Percentiles rank a stretch among this genome's conserved stretches.
These are phyloP conservation scores for Coemansia sp. DNA, from an alignment of 192 early-diverging fungal genomes.

Conservation along the genomic window DNA sequence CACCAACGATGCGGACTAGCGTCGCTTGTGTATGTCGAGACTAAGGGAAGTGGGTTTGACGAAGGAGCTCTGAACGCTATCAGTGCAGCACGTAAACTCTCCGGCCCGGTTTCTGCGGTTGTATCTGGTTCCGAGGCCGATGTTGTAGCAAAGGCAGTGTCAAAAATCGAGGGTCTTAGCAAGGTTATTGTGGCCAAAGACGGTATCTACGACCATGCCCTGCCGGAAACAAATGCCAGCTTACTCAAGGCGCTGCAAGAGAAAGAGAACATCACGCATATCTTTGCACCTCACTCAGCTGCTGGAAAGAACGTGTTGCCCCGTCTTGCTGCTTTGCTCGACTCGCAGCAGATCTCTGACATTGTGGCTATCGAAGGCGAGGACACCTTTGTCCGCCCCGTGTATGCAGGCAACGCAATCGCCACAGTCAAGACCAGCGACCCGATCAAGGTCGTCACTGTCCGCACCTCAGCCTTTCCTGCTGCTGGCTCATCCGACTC, in stretches of 20 bases:
- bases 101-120: conserved; percentile 83
- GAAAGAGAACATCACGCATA: conserved; percentile 81
- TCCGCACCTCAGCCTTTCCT: conserved; percentile 90
- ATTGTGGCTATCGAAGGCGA: conserved; percentile 75
- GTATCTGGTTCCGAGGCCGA: conserved; percentile 81
- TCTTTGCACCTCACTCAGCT: conserved; percentile 85
- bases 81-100: conserved; percentile 80
- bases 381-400: conserved; percentile 93
- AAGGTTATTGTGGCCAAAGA: conserved; percentile 89
- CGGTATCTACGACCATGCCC: conserved; percentile 72
- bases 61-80: conserved; percentile 84
- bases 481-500: conserved; percentile 59
- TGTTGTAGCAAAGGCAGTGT: conserved; percentile 61
- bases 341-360: conserved; percentile 91
- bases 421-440: conserved; percentile 94
- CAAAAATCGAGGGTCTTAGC: conserved; percentile 67
- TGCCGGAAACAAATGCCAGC: conserved; percentile 82
- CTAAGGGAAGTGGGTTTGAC: conserved; percentile 72
- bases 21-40: conserved; percentile 90
- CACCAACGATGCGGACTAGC: conserved; percentile 37
- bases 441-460: conserved; percentile 83
- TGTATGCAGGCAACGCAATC: conserved; percentile 98
- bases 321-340: conserved; percentile 88
- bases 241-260: conserved; percentile 70
- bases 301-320: conserved; percentile 95